These are phyloP conservation scores for Henckelia pumila DNA, from an alignment of 257 asterid genomes.

Conservation along the genomic window DNA sequence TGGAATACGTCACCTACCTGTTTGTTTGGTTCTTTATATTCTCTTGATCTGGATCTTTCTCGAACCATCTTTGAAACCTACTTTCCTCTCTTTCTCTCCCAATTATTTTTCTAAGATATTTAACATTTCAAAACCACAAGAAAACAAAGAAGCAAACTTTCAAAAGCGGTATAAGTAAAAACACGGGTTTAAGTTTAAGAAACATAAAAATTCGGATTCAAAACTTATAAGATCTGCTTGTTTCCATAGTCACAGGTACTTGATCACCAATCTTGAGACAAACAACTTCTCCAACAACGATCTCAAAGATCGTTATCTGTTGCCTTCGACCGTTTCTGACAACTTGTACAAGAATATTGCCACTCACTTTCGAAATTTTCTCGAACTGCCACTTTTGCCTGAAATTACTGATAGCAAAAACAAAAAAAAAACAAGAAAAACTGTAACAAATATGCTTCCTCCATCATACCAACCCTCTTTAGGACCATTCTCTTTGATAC, in stretches of 20 bases:
- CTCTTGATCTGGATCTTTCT: slow-evolving; percentile 96
- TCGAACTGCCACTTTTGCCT: slow-evolving; percentile 31
- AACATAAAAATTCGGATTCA: too few species aligned
- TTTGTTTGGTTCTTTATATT: slow-evolving; percentile 93
- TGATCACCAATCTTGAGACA: slow-evolving; percentile 46
- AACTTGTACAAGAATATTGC: slow-evolving; percentile 19
- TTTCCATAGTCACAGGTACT: slow-evolving; percentile 48
- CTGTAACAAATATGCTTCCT: slow-evolving; percentile 39
- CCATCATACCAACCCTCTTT: slow-evolving; percentile 45
- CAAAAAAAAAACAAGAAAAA: slow-evolving; percentile 32
- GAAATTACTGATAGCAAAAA: slow-evolving; percentile 36
- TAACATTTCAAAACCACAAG: too few species aligned
- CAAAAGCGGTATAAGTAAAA: too few species aligned
- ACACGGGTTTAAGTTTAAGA: too few species aligned
- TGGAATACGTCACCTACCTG: slow-evolving; percentile 96
- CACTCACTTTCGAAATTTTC: slow-evolving; percentile 31
- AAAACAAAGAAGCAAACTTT: too few species aligned
- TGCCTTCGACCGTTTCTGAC: slow-evolving; percentile 33
- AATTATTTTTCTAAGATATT: too few species aligned
- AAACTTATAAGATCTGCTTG: too few species aligned
- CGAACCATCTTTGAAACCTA: slow-evolving; percentile 88
- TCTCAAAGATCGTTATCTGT: slow-evolving; percentile 27
- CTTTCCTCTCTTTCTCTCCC: slow-evolving; percentile 17
- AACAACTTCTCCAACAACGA: slow-evolving; percentile 35
- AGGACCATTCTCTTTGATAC: slow-evolving; percentile 35